Percentiles rank a stretch among this genome's conserved stretches.
These are phyloP conservation scores for Fusarium brevicatenulatum DNA, from an alignment of 2,329 filamentous ascomycete species.

Conservation along the genomic window DNA sequence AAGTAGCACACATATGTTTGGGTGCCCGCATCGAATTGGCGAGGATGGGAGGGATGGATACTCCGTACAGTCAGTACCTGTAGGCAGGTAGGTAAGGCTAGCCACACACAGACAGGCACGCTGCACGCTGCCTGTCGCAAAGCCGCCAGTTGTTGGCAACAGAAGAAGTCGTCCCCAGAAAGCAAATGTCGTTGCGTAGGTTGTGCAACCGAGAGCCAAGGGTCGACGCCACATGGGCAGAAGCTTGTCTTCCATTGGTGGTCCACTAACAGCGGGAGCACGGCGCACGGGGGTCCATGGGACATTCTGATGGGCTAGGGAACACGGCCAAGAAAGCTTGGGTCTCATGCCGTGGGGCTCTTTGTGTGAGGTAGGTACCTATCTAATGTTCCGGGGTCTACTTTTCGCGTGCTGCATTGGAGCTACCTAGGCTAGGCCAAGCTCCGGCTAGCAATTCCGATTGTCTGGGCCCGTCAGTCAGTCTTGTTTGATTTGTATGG, in stretches of 20 bases:
- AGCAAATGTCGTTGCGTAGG: conserved; percentile 15
- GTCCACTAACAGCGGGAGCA: conserved; percentile 47
- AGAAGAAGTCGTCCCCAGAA: not conserved
- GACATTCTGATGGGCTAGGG: conserved; percentile 46
- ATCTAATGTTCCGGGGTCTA: not conserved
- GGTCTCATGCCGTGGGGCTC: conserved; percentile 21
- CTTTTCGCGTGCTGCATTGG: not conserved
- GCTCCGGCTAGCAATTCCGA: conserved; percentile 27
- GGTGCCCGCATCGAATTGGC: conserved; percentile 15
- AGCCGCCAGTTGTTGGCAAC: conserved; percentile 22
- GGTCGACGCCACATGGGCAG: conserved; percentile 43
- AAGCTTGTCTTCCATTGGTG: conserved; percentile 44
- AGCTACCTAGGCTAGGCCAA: conserved; percentile 13
- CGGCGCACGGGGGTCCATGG: conserved; percentile 46
- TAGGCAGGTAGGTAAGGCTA: conserved; percentile 9
- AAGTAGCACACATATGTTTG: not conserved
- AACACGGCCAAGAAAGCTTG: conserved; percentile 17
- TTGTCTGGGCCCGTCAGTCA: conserved; percentile 21
- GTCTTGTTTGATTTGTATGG: conserved; percentile 1
- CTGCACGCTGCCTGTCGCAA: conserved; percentile 31
- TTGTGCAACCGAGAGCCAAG: conserved; percentile 40
- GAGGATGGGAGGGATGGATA: conserved; percentile 15
- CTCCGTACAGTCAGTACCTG: not conserved
- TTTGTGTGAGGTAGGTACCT: not conserved
- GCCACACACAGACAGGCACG: conserved; percentile 34